Conservation (phyloP, 2,329 filamentous ascomycete species). For the Apiospora arundinis region DNA sequence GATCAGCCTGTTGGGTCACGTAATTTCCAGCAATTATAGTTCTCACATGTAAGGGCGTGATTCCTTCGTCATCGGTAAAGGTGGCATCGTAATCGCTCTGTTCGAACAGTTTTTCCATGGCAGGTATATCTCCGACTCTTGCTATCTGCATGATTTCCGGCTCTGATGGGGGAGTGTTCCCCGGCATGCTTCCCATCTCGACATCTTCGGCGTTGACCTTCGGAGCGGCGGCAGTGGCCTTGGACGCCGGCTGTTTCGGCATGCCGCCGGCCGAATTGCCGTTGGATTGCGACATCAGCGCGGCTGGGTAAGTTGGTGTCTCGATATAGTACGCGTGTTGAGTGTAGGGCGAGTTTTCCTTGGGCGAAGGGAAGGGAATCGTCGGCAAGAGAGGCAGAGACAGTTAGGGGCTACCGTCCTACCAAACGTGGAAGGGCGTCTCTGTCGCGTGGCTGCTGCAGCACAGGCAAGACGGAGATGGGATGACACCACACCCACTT, state of each 20-base stretch:
- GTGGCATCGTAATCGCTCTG: slow-evolving; percentile 80
- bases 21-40: slow-evolving; percentile 13
- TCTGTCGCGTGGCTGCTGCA: slow-evolving; percentile 7
- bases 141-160: slow-evolving; percentile 97
- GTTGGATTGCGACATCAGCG: slow-evolving; percentile 48
- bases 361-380: not conserved
- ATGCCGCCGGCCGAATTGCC: slow-evolving; percentile 42
- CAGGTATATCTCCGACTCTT: slow-evolving; percentile 81
- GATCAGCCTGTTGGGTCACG: slow-evolving; percentile 14
- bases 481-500: slow-evolving; percentile 14
- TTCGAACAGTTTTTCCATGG: slow-evolving; percentile 90
- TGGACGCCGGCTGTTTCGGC: slow-evolving; percentile 62
- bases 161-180: slow-evolving; percentile 52
- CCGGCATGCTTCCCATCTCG: slow-evolving; percentile 59
- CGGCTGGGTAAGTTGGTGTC: not conserved
- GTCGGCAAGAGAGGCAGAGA: not conserved
- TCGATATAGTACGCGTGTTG: not conserved
- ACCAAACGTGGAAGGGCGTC: not conserved
- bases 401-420: not conserved
- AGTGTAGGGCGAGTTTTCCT: not conserved
- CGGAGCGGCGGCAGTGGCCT: slow-evolving; percentile 58
- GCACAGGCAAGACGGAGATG: not conserved
- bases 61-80: slow-evolving; percentile 88
- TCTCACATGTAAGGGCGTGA: slow-evolving; percentile 91
- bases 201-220: slow-evolving; percentile 62